These are phyloP conservation scores for Acanthamoeba sp. DNA, from an alignment of 208 protist species.

Conservation along the genomic window DNA sequence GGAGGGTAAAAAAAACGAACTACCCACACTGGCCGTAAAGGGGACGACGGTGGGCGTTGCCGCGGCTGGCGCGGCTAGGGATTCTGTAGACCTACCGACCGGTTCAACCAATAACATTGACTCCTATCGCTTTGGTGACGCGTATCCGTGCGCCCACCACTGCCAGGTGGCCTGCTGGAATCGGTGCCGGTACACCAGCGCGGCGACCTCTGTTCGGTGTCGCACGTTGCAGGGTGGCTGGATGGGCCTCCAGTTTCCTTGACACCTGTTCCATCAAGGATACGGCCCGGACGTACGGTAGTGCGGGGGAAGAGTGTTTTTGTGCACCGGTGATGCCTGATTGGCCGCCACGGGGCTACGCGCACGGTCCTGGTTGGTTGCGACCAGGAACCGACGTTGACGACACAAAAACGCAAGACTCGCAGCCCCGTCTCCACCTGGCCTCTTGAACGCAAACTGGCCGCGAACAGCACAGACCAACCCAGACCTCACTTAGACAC, in stretches of 20 bases:
- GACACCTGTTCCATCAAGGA: neutral
- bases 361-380: neutral
- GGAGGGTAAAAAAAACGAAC: neutral
- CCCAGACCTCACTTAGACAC: neutral
- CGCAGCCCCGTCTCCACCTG: neutral
- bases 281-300: neutral
- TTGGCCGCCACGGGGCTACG: neutral
- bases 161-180: no score
- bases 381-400: neutral
- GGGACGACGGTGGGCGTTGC: slow-evolving; percentile 3
- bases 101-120: neutral
- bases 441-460: neutral
- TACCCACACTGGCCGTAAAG: neutral
- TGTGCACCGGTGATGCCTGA: no score
- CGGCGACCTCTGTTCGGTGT: neutral
- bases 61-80: neutral
- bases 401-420: neutral
- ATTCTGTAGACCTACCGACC: neutral
- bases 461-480: neutral
- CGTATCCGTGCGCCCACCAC: neutral
- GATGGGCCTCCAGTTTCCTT: neutral
- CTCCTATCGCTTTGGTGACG: neutral
- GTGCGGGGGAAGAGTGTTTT: neutral
- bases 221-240: neutral
- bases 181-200: no score